A percentile compares a stretch with the other conserved stretches of the same genome.
phyloP scores from a whole-genome alignment of 2,329 filamentous ascomycete genomes.

The Periconia macrospinosa region DNA sequence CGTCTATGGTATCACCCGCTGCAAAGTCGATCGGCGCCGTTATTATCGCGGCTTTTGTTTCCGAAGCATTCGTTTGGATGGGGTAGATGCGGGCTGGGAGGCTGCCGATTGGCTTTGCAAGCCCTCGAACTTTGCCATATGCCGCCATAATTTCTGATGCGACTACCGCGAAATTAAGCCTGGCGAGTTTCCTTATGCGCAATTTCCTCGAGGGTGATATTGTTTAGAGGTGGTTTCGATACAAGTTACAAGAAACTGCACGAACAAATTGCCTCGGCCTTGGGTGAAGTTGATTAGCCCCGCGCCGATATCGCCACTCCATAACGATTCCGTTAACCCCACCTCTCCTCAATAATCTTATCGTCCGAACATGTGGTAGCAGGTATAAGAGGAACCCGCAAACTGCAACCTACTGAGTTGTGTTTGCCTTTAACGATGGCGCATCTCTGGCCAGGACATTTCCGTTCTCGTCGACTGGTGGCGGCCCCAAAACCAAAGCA shows the following conservation, averaged over 20 bases:
- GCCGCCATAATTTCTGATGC: neutral
- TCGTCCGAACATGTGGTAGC: neutral
- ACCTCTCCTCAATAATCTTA: neutral
- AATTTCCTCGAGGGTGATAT: neutral
- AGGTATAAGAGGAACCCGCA: neutral
- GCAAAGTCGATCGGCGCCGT: slow-evolving; percentile 7
- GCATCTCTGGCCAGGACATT: too few relatives aligned
- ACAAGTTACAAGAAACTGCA: neutral
- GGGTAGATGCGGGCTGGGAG: slow-evolving; percentile 10
- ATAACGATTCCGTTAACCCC: neutral
- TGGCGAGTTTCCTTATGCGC: neutral
- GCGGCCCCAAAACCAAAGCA: too few relatives aligned
- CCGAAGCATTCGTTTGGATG: slow-evolving; percentile 3
- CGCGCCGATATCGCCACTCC: neutral
- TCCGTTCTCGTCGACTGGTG: too few relatives aligned
- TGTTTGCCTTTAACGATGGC: neutral
- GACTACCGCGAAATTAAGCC: neutral
- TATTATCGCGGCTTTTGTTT: slow-evolving; percentile 5
- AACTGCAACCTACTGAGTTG: neutral
- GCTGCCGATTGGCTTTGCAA: slow-evolving; percentile 4
- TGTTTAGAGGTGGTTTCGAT: neutral
- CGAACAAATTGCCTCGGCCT: neutral
- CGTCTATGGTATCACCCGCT: slow-evolving; percentile 6
- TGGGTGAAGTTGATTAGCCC: neutral
- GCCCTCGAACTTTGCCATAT: slow-evolving; percentile 10